A percentile compares a stretch with the other conserved stretches of the same genome.
Evolutionary conservation across 1,284 basidiomycete species (phyloP).

Genomic region (Ceratobasidium sp.): DNA sequence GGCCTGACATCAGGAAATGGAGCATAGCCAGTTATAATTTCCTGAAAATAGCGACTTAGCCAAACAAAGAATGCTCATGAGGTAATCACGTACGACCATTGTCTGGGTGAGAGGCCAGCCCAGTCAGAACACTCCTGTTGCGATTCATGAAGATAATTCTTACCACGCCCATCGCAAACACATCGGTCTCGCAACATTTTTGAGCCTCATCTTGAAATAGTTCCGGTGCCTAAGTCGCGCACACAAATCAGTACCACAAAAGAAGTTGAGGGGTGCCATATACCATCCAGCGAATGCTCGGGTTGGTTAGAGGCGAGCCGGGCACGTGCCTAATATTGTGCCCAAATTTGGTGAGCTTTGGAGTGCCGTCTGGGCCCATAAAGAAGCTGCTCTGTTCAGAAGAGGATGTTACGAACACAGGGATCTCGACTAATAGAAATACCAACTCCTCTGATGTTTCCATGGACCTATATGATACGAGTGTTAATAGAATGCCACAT

Average conservation of each 20-base stretch:
- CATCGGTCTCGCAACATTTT: not conserved
- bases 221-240: not conserved
- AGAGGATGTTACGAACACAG: no score
- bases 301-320: not conserved
- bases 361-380: not conserved
- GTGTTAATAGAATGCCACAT: no score
- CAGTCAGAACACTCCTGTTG: no score
- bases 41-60: not conserved
- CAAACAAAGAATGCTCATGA: no score
- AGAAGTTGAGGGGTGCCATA: not conserved
- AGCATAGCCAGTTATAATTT: conserved; percentile 1
- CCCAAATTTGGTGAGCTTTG: conserved; percentile 17
- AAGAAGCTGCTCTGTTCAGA: conserved; percentile 3
- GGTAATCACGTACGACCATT: not conserved
- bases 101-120: not conserved
- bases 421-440: no score
- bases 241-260: not conserved
- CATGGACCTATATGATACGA: not conserved
- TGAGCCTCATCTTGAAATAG: not conserved
- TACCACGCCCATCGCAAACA: conserved; percentile 1
- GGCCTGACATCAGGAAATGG: not conserved
- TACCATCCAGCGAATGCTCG: conserved; percentile 16
- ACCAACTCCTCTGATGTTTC: conserved; percentile 16
- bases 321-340: not conserved
- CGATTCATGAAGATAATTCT: not conserved